A percentile compares a stretch with the other conserved stretches of the same genome.
Conservation (phyloP, 768 basidiomycete species). For the Leccinum imitatum region DNA sequence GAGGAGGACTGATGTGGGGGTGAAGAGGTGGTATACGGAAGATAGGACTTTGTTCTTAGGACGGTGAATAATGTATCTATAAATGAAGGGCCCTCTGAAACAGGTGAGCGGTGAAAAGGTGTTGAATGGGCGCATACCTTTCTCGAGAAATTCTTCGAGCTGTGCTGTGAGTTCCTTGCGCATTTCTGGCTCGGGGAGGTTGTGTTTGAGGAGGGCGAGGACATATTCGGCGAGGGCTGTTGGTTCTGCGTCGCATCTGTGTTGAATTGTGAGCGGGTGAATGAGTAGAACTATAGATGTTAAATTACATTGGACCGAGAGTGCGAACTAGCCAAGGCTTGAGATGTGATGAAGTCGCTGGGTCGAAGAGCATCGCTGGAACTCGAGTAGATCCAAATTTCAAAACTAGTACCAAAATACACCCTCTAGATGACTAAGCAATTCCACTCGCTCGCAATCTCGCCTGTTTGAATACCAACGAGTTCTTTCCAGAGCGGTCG, state of each 20-base stretch:
- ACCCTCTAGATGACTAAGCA: slow-evolving; percentile 37
- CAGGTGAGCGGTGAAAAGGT: slow-evolving; percentile 11
- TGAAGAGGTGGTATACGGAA: slow-evolving; percentile 63
- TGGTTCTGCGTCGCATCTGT: slow-evolving; percentile 95
- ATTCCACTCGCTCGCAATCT: slow-evolving; percentile 79
- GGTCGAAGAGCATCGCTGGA: slow-evolving; percentile 62
- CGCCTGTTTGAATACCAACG: slow-evolving; percentile 70
- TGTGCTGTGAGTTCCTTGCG: slow-evolving; percentile 72
- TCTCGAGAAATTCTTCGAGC: slow-evolving; percentile 91
- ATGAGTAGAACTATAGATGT: accelerated
- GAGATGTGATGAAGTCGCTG: slow-evolving; percentile 61
- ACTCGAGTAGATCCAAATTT: not conserved
- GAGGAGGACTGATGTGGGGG: slow-evolving; percentile 33
- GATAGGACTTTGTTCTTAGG: slow-evolving; percentile 81
- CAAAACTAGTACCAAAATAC: not conserved
- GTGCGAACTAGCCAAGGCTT: slow-evolving; percentile 88
- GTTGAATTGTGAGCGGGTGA: not conserved
- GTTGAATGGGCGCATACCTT: slow-evolving; percentile 49
- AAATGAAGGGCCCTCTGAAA: slow-evolving; percentile 66
- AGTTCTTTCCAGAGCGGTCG: slow-evolving; percentile 49
- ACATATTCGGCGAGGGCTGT: slow-evolving; percentile 92
- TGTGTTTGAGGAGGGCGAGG: slow-evolving; percentile 88
- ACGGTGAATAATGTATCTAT: slow-evolving; percentile 85
- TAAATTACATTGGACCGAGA: slow-evolving; percentile 78
- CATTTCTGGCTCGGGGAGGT: slow-evolving; percentile 80